These are phyloP conservation scores for Mycena amicta DNA, from an alignment of 768 basidiomycete species.

Conservation along the genomic window DNA sequence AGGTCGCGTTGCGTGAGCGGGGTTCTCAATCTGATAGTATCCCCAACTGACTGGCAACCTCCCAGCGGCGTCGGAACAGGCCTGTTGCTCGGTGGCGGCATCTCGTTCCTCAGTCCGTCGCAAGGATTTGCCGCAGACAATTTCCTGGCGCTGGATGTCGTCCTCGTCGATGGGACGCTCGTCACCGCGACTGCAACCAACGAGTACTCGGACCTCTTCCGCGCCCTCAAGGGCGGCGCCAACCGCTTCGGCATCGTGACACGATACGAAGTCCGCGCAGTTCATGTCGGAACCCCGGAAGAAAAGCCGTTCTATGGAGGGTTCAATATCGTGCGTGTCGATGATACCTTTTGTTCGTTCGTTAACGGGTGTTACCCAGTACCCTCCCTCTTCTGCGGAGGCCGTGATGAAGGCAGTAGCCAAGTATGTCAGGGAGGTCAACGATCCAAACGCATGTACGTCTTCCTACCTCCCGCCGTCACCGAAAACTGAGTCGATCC, in stretches of 20 bases:
- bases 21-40: too few relatives aligned
- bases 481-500: neutral
- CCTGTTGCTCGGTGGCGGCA: conserved; percentile 45
- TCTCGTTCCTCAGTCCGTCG: conserved; percentile 39
- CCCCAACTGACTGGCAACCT: too few relatives aligned
- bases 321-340: conserved; percentile 33
- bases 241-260: conserved; percentile 50
- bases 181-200: conserved; percentile 45
- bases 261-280: conserved; percentile 40
- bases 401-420: neutral
- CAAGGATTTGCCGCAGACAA: conserved; percentile 42
- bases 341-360: neutral
- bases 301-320: conserved; percentile 45
- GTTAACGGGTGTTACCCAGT: neutral
- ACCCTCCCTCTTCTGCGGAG: neutral
- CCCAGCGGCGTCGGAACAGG: conserved; percentile 43
- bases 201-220: conserved; percentile 43
- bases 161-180: conserved; percentile 41
- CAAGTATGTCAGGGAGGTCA: neutral
- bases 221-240: conserved; percentile 45
- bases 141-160: conserved; percentile 43
- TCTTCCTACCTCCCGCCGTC: neutral
- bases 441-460: neutral
- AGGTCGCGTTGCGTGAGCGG: too few relatives aligned
- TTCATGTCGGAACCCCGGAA: conserved; percentile 38